phyloP scores from a whole-genome alignment of 1,284 basidiomycete genomes.

The Golubevia sp. region DNA sequence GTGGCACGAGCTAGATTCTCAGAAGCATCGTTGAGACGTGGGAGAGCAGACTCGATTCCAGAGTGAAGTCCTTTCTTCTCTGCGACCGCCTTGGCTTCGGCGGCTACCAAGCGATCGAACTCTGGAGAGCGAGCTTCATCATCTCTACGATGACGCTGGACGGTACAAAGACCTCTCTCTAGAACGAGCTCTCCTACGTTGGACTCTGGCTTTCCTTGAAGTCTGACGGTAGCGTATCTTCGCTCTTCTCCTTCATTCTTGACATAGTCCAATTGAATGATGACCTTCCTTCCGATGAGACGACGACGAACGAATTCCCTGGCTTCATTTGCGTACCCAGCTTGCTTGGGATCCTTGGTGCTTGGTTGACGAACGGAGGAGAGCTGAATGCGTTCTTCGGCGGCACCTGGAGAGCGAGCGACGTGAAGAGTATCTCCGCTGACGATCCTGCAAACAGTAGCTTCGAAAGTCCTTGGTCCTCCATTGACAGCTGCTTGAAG shows the following conservation, averaged over 20 bases:
- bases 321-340: slow-evolving; percentile 86
- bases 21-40: slow-evolving; percentile 83
- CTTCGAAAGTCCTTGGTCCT: slow-evolving; percentile 66
- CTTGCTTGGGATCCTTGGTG: slow-evolving; percentile 79
- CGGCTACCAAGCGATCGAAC: slow-evolving; percentile 91
- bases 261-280: slow-evolving; percentile 50
- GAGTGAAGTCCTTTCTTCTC: slow-evolving; percentile 89
- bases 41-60: slow-evolving; percentile 76
- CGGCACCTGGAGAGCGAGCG: slow-evolving; percentile 71
- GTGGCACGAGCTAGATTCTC: slow-evolving; percentile 42
- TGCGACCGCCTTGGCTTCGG: slow-evolving; percentile 78
- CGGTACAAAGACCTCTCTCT: slow-evolving; percentile 87
- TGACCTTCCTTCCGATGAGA: slow-evolving; percentile 42
- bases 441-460: slow-evolving; percentile 84
- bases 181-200: slow-evolving; percentile 90
- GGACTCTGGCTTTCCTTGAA: slow-evolving; percentile 29
- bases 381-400: slow-evolving; percentile 83
- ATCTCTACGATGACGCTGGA: slow-evolving; percentile 85
- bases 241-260: slow-evolving; percentile 51
- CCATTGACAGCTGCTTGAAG: not conserved
- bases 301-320: slow-evolving; percentile 67
- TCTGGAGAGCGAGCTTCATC: slow-evolving; percentile 93
- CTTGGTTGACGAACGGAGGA: slow-evolving; percentile 79
- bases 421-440: slow-evolving; percentile 81
- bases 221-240: slow-evolving; percentile 40